These are phyloP conservation scores for Plectosphaerella plurivora DNA, from an alignment of 2,329 filamentous ascomycete species.

Conservation along the genomic window DNA sequence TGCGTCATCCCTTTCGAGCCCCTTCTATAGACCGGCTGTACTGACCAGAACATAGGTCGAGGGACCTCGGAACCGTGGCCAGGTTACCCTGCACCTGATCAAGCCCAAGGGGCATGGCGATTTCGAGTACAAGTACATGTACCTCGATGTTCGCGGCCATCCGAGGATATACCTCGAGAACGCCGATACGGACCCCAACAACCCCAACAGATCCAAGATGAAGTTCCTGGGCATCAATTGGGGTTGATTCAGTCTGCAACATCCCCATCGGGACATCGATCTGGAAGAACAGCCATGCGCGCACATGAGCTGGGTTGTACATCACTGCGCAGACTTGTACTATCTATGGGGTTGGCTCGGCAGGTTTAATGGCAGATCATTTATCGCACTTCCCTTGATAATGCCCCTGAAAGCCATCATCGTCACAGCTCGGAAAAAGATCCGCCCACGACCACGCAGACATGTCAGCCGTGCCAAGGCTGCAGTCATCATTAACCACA, in stretches of 20 bases:
- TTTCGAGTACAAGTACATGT: conserved; percentile 76
- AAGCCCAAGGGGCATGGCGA: conserved; percentile 60
- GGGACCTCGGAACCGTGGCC: conserved; percentile 68
- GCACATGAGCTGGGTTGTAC: too few species aligned
- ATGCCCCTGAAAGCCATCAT: too few species aligned
- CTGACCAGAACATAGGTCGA: conserved; percentile 52
- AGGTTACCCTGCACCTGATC: conserved; percentile 74
- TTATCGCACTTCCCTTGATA: too few species aligned
- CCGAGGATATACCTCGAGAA: conserved; percentile 63
- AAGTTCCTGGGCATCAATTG: conserved; percentile 62
- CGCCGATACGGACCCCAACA: conserved; percentile 36
- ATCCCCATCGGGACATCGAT: too few species aligned
- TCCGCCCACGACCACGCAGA: too few species aligned
- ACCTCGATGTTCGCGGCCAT: conserved; percentile 72
- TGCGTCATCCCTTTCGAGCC: conserved; percentile 29
- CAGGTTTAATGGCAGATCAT: too few species aligned
- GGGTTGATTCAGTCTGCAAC: conserved; percentile 25
- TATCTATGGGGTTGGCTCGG: too few species aligned
- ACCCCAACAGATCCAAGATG: conserved; percentile 34
- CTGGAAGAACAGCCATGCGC: too few species aligned
- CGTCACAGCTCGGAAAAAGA: too few species aligned
- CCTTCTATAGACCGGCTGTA: background rate
- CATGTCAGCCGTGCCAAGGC: too few species aligned
- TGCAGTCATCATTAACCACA: too few species aligned
- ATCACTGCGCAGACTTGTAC: too few species aligned